Evolutionary conservation across 1,284 basidiomycete species (phyloP), one percentile per base, ranked within the genome.

Genomic region (Sporisorium reilianum): DNA sequence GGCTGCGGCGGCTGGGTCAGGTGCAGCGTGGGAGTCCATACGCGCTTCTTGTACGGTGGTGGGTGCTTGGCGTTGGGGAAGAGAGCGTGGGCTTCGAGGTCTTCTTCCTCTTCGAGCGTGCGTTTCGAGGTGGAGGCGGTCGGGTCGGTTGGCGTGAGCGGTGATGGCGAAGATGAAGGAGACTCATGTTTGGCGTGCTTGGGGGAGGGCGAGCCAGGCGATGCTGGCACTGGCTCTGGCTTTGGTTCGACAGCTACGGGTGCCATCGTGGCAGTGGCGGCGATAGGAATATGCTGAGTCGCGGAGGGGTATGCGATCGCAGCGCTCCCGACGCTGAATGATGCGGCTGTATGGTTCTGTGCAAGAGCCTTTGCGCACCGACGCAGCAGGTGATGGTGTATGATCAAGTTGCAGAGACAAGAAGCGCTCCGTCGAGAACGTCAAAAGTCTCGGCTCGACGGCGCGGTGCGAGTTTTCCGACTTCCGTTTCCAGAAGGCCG

Each of bases 1-100:
- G 93, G 92, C 0, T 92, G 90, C 76, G 92, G 86, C 18, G 88
- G 86, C 3, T 87, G 85, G 48, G 87, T 85, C 23, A 88, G 84
- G 76, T 89, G 75, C 25, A 62, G 38, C 0, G 53, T 60, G 0
- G 79, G 79, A 11, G 32, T 45, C 79, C 79, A 81, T 6, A 61
- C 30, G 6, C 66, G 59, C 32, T 75, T 75, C 36, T 74, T 75
- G 60, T 48, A 60, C 7, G 61, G 61, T 14, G 55, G 60, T 1
- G 70, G 64, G 6, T 51, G 25, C 2, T 36, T 16, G 2, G 18
- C 41, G 41, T 23, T 25, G 2, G 64, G 60, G 38, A 57, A 64
- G 22, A 59, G 38, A 3, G 28, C 18, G 26, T 16, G 25, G 7
- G 57, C 50, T 55, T 67, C 49, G 10, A 53, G 34, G 18, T 51